phyloP scores from a whole-genome alignment of 2,329 filamentous ascomycete species.

The Claviceps sp. region DNA sequence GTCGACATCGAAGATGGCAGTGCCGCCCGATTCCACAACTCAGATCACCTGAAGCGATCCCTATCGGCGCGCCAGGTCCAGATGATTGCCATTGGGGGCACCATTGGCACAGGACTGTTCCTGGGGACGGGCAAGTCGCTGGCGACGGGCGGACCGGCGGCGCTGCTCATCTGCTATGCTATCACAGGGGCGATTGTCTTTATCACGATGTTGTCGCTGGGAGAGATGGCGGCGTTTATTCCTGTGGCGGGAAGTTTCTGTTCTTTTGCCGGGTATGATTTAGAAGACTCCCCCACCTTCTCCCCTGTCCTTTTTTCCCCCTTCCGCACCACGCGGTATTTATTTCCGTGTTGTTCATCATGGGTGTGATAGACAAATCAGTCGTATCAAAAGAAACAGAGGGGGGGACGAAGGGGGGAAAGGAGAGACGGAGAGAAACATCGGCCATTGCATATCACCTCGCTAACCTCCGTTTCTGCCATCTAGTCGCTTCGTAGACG shows the following conservation, averaged over 20 bases:
- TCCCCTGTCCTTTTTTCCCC: neutral
- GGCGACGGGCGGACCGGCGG: constrained; percentile 45
- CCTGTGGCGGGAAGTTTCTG: constrained; percentile 42
- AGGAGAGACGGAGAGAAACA: neutral
- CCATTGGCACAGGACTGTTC: constrained; percentile 48
- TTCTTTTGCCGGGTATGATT: constrained; percentile 27
- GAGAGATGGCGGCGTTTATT: constrained; percentile 45
- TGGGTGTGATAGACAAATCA: neutral
- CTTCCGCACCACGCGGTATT: neutral
- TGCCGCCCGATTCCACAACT: constrained; percentile 5
- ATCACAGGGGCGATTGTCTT: constrained; percentile 45
- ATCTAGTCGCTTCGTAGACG: constrained; percentile 33
- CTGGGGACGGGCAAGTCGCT: constrained; percentile 48
- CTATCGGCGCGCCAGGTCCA: constrained; percentile 50
- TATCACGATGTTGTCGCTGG: constrained; percentile 43
- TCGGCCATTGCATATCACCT: too few relatives aligned
- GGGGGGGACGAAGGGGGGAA: neutral
- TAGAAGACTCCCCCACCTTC: neutral
- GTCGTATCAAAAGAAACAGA: neutral
- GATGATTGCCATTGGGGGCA: constrained; percentile 52
- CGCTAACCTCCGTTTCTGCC: neutral
- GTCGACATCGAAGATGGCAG: neutral
- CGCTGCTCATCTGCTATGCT: constrained; percentile 39
- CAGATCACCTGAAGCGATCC: constrained; percentile 32
- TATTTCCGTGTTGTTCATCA: too few relatives aligned